Evolutionary conservation across 2,329 filamentous ascomycete species (phyloP).

Genomic region (Metarhizium guizhouense): DNA sequence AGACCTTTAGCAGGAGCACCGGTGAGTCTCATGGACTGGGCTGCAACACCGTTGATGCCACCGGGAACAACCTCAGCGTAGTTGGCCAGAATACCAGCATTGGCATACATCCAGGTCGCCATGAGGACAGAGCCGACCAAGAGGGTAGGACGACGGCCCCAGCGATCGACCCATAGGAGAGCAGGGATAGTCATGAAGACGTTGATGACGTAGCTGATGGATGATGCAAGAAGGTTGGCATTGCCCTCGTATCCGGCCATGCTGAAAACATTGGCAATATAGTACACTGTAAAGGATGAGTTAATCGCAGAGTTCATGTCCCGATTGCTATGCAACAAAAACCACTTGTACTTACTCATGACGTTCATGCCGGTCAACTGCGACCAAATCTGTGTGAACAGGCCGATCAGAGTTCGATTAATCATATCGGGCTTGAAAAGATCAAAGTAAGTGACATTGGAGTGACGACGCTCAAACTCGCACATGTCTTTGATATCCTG

Average conservation of each 20-base stretch:
- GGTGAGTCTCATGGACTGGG: conserved; percentile 37
- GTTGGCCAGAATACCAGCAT: conserved; percentile 41
- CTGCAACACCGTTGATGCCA: conserved; percentile 34
- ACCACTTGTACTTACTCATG: conserved; percentile 36
- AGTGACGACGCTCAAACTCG: conserved; percentile 62
- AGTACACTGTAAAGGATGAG: conserved; percentile 41
- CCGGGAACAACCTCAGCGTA: conserved; percentile 33
- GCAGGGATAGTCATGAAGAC: conserved; percentile 71
- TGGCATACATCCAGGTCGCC: conserved; percentile 49
- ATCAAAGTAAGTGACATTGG: conserved; percentile 62
- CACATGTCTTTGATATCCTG: conserved; percentile 65
- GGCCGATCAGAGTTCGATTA: conserved; percentile 40
- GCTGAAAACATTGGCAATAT: conserved; percentile 39
- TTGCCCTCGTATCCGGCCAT: conserved; percentile 34
- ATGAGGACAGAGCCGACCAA: conserved; percentile 58
- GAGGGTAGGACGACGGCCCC: conserved; percentile 63
- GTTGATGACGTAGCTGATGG: conserved; percentile 62
- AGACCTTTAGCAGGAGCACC: conserved; percentile 47
- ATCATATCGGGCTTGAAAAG: conserved; percentile 61
- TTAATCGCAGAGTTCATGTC: neutral
- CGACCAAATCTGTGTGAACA: conserved; percentile 47
- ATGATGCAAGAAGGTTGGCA: conserved; percentile 43
- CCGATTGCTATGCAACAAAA: neutral
- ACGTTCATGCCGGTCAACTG: conserved; percentile 49
- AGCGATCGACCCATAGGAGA: conserved; percentile 64